Evolutionary conservation across 2,329 filamentous ascomycete species (phyloP).

Genomic region (Ophiognomonia clavigignenti-juglandacearum): DNA sequence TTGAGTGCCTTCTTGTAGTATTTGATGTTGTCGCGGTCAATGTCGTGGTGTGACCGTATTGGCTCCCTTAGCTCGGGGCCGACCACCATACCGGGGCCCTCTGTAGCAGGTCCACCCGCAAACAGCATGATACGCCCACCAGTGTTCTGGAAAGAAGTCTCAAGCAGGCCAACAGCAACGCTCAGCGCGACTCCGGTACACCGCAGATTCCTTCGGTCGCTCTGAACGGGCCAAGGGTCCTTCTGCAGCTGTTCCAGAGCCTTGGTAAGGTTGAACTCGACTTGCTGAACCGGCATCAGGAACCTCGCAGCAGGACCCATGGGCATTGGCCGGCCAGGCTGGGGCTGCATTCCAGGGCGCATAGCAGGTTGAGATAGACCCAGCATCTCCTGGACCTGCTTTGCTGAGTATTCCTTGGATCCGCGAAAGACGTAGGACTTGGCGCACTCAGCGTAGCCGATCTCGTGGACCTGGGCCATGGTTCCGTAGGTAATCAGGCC

Average conservation of each 20-base stretch:
- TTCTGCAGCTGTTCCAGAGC: constrained; percentile 92
- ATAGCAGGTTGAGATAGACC: constrained; percentile 69
- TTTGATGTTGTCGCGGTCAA: constrained; percentile 97
- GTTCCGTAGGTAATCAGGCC: constrained; percentile 86
- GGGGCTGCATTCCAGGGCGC: constrained; percentile 69
- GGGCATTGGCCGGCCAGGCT: constrained; percentile 67
- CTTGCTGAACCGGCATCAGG: constrained; percentile 88
- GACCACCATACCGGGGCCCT: constrained; percentile 95
- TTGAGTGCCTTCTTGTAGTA: constrained; percentile 99
- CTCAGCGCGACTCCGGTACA: constrained; percentile 96
- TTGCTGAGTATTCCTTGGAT: constrained; percentile 95
- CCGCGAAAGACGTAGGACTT: constrained; percentile 98
- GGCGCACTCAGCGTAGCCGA: constrained; percentile 95
- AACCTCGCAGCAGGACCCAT: constrained; percentile 84
- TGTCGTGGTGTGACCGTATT: constrained; percentile 97
- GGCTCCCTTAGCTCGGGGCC: constrained; percentile 92
- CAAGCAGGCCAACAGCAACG: constrained; percentile 86
- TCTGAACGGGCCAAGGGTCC: constrained; percentile 95
- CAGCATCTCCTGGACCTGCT: constrained; percentile 99
- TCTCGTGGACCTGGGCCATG: constrained; percentile 96
- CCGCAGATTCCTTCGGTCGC: constrained; percentile 82
- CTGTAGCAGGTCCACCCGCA: constrained; percentile 87
- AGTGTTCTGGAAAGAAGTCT: constrained; percentile 92
- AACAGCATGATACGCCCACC: constrained; percentile 97
- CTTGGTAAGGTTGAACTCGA: constrained; percentile 96